A percentile compares a stretch with the other conserved stretches of the same genome.
phyloP scores from a whole-genome alignment of 2,329 filamentous ascomycete species.

The Exophiala sp. region DNA sequence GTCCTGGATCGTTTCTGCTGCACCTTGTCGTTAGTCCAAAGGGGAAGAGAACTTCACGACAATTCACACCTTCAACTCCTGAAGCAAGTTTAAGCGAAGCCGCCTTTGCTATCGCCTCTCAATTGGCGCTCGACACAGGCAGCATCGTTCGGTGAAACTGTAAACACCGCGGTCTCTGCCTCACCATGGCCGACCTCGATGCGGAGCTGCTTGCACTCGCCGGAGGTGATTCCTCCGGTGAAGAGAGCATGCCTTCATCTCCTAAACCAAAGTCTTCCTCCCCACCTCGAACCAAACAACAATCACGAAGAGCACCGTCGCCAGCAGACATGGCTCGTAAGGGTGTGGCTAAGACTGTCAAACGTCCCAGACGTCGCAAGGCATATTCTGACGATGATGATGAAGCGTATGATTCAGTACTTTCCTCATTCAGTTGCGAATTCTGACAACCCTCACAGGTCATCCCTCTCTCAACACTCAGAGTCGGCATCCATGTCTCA shows the following conservation, averaged over 20 bases:
- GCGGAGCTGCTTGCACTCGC: constrained; percentile 91
- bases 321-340: constrained; percentile 47
- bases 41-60: too few relatives aligned
- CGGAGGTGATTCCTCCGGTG: constrained; percentile 63
- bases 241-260: constrained; percentile 53
- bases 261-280: constrained; percentile 55
- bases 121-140: background rate
- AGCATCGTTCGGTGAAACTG: background rate
- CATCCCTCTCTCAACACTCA: constrained; percentile 68
- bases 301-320: constrained; percentile 42
- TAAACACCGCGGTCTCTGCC: constrained; percentile 1
- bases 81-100: too few relatives aligned
- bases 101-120: too few relatives aligned
- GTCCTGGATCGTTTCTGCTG: too few relatives aligned
- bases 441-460: constrained; percentile 48
- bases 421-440: background rate
- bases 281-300: constrained; percentile 46
- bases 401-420: constrained; percentile 60
- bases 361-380: constrained; percentile 45
- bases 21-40: too few relatives aligned
- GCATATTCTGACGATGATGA: constrained; percentile 71
- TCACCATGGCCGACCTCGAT: constrained; percentile 78
- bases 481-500: constrained; percentile 85
- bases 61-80: too few relatives aligned
- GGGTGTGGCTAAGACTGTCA: constrained; percentile 41